A percentile compares a stretch with the other conserved stretches of the same genome.
phyloP scores from a whole-genome alignment of 1,284 basidiomycete species.

The Mycena citricolor region DNA sequence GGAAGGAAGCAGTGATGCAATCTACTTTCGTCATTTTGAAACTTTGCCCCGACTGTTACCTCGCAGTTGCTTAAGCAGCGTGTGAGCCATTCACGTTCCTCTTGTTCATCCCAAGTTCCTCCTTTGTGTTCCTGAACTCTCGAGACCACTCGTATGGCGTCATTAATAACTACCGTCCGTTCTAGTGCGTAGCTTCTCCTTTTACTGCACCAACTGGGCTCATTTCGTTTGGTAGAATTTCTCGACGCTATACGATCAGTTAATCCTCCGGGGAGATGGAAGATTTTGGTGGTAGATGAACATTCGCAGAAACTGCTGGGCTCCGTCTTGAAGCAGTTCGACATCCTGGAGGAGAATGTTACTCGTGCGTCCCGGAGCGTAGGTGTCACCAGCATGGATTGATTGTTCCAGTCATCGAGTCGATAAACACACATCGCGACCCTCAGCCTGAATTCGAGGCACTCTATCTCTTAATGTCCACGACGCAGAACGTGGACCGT shows the following conservation, averaged over 20 bases:
- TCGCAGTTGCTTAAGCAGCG: too few species aligned
- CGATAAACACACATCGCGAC: slow-evolving; percentile 70
- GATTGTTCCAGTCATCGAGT: slow-evolving; percentile 75
- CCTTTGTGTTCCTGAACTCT: too few species aligned
- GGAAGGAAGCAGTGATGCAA: too few species aligned
- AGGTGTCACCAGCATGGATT: too few species aligned
- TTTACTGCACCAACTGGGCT: slow-evolving; percentile 5
- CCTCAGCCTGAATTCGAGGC: slow-evolving; percentile 84
- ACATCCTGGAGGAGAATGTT: slow-evolving; percentile 92
- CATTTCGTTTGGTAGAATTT: slow-evolving; percentile 53
- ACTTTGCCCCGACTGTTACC: too few species aligned
- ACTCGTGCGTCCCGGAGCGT: slow-evolving; percentile 63
- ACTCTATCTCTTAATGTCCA: slow-evolving; percentile 93
- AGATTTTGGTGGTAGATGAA: slow-evolving; percentile 95
- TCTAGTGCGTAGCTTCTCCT: slow-evolving; percentile 42
- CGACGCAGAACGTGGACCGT: slow-evolving; percentile 89
- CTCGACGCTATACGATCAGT: slow-evolving; percentile 80
- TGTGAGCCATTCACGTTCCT: too few species aligned
- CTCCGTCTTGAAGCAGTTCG: slow-evolving; percentile 89
- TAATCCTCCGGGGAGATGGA: slow-evolving; percentile 85
- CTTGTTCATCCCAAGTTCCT: too few species aligned
- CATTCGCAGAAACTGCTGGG: slow-evolving; percentile 85
- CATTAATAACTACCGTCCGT: slow-evolving; percentile 53
- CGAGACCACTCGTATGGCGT: too few species aligned
- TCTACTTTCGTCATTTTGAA: too few species aligned